Percentiles rank a stretch among this genome's conserved stretches.
Evolutionary conservation across 345 rosid genomes (phyloP).

Genomic region (Eucalyptus sp.): DNA sequence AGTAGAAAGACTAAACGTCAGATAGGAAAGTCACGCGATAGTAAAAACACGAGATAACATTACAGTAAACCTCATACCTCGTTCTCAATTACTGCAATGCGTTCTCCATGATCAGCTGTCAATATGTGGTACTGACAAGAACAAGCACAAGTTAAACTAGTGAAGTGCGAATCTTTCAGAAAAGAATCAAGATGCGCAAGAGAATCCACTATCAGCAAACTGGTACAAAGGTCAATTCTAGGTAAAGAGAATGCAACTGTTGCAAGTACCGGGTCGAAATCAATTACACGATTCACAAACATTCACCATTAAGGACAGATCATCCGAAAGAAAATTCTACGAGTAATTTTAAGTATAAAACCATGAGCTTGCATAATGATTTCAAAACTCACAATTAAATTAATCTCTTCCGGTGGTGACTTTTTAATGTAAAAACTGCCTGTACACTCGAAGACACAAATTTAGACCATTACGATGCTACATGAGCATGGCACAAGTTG

Average conservation of each 20-base stretch:
- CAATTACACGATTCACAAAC: neutral
- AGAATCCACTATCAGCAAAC: neutral
- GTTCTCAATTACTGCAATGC: constrained; percentile 88
- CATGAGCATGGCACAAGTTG: too few species aligned
- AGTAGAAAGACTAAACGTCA: neutral
- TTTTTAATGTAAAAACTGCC: neutral
- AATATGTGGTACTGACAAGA: constrained; percentile 47
- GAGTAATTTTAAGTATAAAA: neutral
- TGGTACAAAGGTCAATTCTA: neutral
- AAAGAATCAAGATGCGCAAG: neutral
- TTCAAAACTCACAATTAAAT: neutral
- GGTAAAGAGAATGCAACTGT: neutral
- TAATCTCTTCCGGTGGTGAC: neutral
- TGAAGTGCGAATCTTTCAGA: neutral
- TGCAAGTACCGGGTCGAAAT: neutral
- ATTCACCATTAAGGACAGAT: neutral
- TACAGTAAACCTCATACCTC: constrained; percentile 33
- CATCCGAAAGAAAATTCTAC: neutral
- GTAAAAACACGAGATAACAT: neutral
- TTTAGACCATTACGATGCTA: too few species aligned
- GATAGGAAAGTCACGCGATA: neutral
- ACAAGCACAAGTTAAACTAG: neutral
- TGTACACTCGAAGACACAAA: neutral
- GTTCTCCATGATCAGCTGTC: constrained; percentile 89
- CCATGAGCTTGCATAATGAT: neutral